These are phyloP conservation scores for Plantago rigida DNA, from an alignment of 305 asterid genomes.

Conservation along the genomic window DNA sequence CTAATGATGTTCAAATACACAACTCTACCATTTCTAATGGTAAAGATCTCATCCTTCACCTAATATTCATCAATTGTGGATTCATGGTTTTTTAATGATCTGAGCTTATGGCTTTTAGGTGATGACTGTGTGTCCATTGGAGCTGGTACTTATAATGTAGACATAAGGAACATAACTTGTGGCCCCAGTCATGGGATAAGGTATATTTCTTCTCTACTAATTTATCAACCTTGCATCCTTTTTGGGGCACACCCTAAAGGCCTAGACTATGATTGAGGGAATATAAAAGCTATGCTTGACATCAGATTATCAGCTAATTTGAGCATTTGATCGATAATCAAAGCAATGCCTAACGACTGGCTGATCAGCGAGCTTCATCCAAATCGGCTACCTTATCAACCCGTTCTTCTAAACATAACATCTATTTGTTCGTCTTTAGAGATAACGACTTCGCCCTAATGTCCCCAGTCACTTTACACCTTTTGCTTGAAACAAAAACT, in stretches of 20 bases:
- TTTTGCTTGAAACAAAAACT: constrained; percentile 12
- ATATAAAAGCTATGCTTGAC: too few species aligned
- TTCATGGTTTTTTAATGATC: not conserved
- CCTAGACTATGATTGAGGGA: too few species aligned
- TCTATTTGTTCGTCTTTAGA: too few species aligned
- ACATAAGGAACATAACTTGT: constrained; percentile 73
- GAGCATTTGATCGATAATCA: too few species aligned
- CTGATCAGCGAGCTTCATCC: too few species aligned
- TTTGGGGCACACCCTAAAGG: not conserved
- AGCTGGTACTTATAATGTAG: constrained; percentile 62
- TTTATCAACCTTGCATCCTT: constrained; percentile 5
- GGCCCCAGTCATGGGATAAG: constrained; percentile 94
- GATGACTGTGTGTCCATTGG: constrained; percentile 96
- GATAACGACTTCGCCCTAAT: not conserved
- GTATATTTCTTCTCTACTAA: constrained; percentile 28
- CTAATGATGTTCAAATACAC: constrained; percentile 50
- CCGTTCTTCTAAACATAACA: not conserved
- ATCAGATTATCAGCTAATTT: too few species aligned
- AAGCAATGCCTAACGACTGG: too few species aligned
- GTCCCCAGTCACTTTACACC: constrained; percentile 1
- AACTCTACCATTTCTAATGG: constrained; percentile 63
- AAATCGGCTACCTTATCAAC: not conserved
- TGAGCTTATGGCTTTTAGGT: constrained; percentile 32
- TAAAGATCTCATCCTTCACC: constrained; percentile 20
- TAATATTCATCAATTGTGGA: not conserved